Conservation (phyloP, 73 alveolate species). For the Paramecium caudatum region DNA sequence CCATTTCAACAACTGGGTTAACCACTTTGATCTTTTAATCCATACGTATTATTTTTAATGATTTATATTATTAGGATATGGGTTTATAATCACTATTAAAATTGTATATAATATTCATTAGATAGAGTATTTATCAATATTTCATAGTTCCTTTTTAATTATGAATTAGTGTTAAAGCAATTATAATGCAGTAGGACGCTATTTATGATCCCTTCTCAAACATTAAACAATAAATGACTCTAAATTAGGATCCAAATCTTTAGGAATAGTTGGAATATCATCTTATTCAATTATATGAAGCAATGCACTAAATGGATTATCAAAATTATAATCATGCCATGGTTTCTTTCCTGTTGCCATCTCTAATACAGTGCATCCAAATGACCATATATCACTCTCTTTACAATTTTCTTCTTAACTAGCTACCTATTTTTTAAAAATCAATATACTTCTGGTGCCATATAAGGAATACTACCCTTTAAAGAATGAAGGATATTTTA, state of each 20-base stretch:
- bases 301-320: constrained; percentile 71
- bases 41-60: constrained; percentile 27
- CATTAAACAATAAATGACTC: constrained; percentile 65
- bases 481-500: not conserved
- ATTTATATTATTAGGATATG: no score
- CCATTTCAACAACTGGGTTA: constrained; percentile 89
- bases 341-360: constrained; percentile 78
- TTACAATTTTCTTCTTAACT: not conserved
- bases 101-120: no score
- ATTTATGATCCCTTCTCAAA: constrained; percentile 63
- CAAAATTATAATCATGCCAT: constrained; percentile 71
- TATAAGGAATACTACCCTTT: constrained; percentile 73
- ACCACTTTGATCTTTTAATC: constrained; percentile 80
- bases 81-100: no score
- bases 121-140: no score
- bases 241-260: constrained; percentile 35
- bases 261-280: constrained; percentile 78
- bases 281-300: constrained; percentile 48
- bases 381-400: constrained; percentile 78
- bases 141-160: no score
- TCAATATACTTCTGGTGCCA: constrained; percentile 72
- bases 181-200: constrained; percentile 76
- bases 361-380: constrained; percentile 77
- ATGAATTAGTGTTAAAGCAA: constrained; percentile 72
- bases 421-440: not conserved